Evolutionary conservation across 2,329 filamentous ascomycete genomes (phyloP), one percentile per base, ranked within the genome.

Genomic region (Cladosporium sp.): DNA sequence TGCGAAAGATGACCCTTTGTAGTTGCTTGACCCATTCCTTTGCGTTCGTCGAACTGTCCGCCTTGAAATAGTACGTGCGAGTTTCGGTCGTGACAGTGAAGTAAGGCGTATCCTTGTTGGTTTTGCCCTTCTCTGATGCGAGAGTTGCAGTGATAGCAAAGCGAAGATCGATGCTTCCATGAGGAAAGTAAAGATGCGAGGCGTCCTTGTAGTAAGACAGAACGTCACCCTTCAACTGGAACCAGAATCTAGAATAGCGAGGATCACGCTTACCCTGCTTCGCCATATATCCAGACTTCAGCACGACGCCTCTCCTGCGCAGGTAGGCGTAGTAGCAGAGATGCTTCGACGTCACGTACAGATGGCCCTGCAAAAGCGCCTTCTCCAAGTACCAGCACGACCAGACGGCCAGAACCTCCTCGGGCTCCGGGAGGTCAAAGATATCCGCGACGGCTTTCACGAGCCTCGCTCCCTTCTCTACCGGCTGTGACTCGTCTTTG

Each of bases 251-350:
- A 64, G 85, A 87, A 71, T 90, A 97, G 59, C 85, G 87, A 43
- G 88, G 87, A 66, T 92, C 95, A 43, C 89, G 85, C 63, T 87
- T 88, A 54, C 93, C 92, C 54, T 87, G 87, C 71, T 97, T 97
- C 52, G 83, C 84, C 2, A 98, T 76, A 64, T 92, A 89, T 1
- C 93, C 92, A 1, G 90, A 92, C 70, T 95, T 97, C 14, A 87
- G 80, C 51, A 84, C 78, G 60, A 87, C 82, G 48, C 86, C 83
- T 9, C 93, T 95, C 75, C 91, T 95, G 6, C 90, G 90, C n/a
- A 97, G 79, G 67, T 96, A 96, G 37, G 93, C 90, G 67, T 96
- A 97, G 69, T 97, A 98, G 72, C 91, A 96, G 56, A 97, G 87
- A 67, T 98, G 93, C 61, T 85, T 87, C 56, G 86, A 78, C 0